phyloP scores from a whole-genome alignment of 345 rosid species.

The Murraya koenigii region DNA sequence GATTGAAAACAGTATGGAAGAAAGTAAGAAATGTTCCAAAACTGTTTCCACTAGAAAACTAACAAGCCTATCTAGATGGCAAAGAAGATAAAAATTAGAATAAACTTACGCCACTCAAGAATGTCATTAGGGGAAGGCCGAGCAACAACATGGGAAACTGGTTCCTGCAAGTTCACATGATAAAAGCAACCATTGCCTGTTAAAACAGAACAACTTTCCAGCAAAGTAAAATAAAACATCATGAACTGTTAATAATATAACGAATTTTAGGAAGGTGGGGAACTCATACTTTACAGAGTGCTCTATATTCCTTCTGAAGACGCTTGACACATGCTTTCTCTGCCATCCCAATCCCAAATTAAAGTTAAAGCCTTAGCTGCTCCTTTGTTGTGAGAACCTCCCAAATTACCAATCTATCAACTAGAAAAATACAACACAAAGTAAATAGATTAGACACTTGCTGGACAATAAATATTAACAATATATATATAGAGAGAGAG shows the following conservation, averaged over 20 bases:
- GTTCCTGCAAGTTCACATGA: constrained; percentile 64
- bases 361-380: not conserved
- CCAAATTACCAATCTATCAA: constrained; percentile 13
- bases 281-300: constrained; percentile 76
- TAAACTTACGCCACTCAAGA: constrained; percentile 96
- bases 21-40: not conserved
- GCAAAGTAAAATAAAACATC: not conserved
- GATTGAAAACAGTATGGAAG: not conserved
- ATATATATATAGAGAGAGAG: not conserved
- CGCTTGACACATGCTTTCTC: constrained; percentile 91
- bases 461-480: not conserved
- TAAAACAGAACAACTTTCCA: not conserved
- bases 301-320: constrained; percentile 95
- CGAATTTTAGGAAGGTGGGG: not conserved
- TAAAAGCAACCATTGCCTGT: constrained; percentile 4
- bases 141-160: constrained; percentile 88
- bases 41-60: constrained; percentile 7
- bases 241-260: constrained; percentile 1
- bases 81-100: constrained; percentile 2
- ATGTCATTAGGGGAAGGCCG: constrained; percentile 89
- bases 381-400: constrained; percentile 13
- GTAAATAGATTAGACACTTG: not conserved
- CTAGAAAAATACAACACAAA: not conserved
- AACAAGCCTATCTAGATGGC: constrained; percentile 1
- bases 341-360: constrained; percentile 50